Base-by-base conservation (phyloP, 139 green algal species). In the Closterium sp. region DNA sequence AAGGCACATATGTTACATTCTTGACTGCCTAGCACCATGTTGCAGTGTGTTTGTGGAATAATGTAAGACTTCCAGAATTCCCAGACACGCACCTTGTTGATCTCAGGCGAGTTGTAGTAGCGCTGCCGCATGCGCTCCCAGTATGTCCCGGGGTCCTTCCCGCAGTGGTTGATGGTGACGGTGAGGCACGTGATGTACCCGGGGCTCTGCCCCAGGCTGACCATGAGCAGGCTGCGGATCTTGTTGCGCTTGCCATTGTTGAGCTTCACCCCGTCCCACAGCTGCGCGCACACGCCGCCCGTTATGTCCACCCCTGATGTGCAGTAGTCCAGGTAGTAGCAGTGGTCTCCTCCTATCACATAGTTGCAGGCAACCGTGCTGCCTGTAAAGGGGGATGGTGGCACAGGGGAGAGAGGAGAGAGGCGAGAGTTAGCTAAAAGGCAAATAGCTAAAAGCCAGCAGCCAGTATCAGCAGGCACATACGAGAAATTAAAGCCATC, bases 61-160 rank as follows among this genome's bases (percentile, higher is more conserved):
- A 19, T n/a, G n/a, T n/a, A n/a, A n/a, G n/a, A n/a, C n/a, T n/a
- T n/a, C n/a, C n/a, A n/a, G n/a, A n/a, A n/a, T n/a, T n/a, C n/a
- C n/a, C n/a, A n/a, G n/a, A n/a, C n/a, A n/a, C n/a, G n/a, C 31
- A 89, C 86, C 31, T 35, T 89, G n/a, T 76, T 66, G 86, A 89
- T 33, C 35, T 81, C 35, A 1, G 86, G 86, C 21, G 86, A 81
- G 86, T 35, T 33, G 86, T 84, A 89, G 86, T 76, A 81, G 0
- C n/a, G 23, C 35, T 66, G 87, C 7, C 86, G 30, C 30, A 89
- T 33, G 21, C 36, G 16, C 25, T 91, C 88, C 88, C 88, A 91
- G 10, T 87, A 91, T 2, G 25, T 88, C 32, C 88, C 88, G 21
- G 88, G 88, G 88, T 91, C 88, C 88, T 87, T 89, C 32, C n/a